Evolutionary conservation across 2,329 filamentous ascomycete species (phyloP).

Genomic region (Lomentospora prolificans): DNA sequence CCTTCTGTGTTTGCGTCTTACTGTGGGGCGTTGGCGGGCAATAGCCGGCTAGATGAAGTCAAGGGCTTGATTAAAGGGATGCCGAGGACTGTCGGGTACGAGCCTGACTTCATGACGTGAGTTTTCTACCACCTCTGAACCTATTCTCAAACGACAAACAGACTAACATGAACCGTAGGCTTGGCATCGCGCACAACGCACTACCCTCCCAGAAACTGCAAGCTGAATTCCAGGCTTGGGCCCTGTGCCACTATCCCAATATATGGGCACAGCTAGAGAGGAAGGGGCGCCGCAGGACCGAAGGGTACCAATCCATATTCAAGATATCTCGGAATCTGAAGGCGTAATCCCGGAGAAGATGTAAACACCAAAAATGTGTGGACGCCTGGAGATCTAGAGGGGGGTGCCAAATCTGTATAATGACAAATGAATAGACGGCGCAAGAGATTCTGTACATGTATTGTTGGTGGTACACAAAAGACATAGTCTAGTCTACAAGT

Average conservation of each 20-base stretch:
- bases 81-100: constrained; percentile 54
- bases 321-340: constrained; percentile 38
- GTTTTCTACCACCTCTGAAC: constrained; percentile 26
- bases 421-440: constrained; percentile 3
- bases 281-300: constrained; percentile 35
- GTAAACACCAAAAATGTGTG: constrained; percentile 13
- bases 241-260: constrained; percentile 53
- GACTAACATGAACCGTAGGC: constrained; percentile 31
- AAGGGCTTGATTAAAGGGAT: constrained; percentile 57
- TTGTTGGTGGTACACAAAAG: constrained; percentile 8
- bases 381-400: not conserved
- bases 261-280: constrained; percentile 58
- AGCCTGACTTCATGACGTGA: constrained; percentile 62
- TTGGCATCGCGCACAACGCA: constrained; percentile 69
- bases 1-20: constrained; percentile 67
- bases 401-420: constrained; percentile 23
- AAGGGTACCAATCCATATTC: constrained; percentile 37
- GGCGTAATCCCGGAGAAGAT: constrained; percentile 25
- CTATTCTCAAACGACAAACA: not conserved
- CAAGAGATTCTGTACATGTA: constrained; percentile 11
- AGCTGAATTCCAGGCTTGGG: constrained; percentile 64
- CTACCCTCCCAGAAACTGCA: constrained; percentile 57
- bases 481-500: not conserved
- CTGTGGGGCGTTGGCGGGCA: constrained; percentile 63
- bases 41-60: constrained; percentile 60